Percentiles rank a stretch among this genome's conserved stretches.
Evolutionary conservation across 352 stramenopile species (phyloP).

Genomic region (Salisapilia sapeloensis): DNA sequence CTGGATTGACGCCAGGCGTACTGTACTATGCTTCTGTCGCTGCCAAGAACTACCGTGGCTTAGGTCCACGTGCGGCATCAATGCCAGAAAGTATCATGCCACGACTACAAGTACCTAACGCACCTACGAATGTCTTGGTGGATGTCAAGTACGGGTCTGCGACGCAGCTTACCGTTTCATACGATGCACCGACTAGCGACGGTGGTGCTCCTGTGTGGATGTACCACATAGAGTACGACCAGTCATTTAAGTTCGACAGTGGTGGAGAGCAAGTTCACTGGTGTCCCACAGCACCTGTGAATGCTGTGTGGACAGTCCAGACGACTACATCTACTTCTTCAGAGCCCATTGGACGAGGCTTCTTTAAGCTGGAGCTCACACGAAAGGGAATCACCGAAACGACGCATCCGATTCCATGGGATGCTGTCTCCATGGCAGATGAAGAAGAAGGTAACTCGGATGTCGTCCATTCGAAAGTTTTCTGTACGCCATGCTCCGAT

Average conservation of each 20-base stretch:
- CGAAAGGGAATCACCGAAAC: slow-evolving; percentile 18
- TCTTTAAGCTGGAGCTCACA: slow-evolving; percentile 35
- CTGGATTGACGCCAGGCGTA: slow-evolving; percentile 40
- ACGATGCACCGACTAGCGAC: slow-evolving; percentile 22
- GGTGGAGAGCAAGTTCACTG: slow-evolving; percentile 41
- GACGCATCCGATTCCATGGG: slow-evolving; percentile 83
- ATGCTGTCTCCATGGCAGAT: slow-evolving; percentile 72
- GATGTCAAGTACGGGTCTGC: slow-evolving; percentile 67
- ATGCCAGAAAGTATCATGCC: slow-evolving; percentile 23
- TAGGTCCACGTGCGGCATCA: slow-evolving; percentile 17
- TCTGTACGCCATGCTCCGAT: slow-evolving; percentile 29
- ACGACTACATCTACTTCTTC: too few species aligned
- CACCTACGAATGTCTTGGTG: slow-evolving; percentile 41
- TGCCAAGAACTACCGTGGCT: slow-evolving; percentile 74
- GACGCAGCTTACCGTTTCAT: slow-evolving; percentile 41
- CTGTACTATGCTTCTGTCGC: slow-evolving; percentile 80
- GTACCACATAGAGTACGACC: slow-evolving; percentile 68
- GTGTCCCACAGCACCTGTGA: slow-evolving; percentile 29
- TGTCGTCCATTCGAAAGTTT: slow-evolving; percentile 20
- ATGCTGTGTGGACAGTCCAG: slow-evolving; percentile 38
- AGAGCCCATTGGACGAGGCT: slow-evolving; percentile 25
- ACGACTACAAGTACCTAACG: slow-evolving; percentile 61
- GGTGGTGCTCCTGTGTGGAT: slow-evolving; percentile 43
- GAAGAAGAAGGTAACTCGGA: slow-evolving; percentile 54
- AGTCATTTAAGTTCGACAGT: slow-evolving; percentile 45